Conservation (phyloP, 371 early-diverging fungal species). For the Haplosporangium sp. region DNA sequence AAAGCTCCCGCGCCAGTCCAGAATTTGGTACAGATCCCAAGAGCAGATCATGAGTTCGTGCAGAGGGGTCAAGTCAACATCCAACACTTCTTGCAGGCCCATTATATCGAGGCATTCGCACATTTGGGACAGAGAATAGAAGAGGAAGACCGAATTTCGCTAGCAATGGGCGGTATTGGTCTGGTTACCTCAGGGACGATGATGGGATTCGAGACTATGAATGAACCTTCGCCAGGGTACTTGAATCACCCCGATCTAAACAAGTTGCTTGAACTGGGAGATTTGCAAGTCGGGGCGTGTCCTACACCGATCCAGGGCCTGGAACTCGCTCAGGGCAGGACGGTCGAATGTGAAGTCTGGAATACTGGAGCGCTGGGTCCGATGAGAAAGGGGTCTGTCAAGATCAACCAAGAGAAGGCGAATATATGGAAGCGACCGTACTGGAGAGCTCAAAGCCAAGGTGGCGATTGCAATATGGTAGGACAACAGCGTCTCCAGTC, state of each 20-base stretch:
- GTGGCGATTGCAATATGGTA: background rate
- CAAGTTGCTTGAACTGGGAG: conserved; percentile 67
- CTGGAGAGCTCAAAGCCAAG: conserved; percentile 27
- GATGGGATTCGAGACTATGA: conserved; percentile 82
- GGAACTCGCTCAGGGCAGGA: conserved; percentile 71
- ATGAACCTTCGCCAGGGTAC: conserved; percentile 83
- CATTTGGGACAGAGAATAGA: conserved; percentile 61
- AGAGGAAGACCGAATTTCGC: conserved; percentile 57
- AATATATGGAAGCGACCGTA: conserved; percentile 58
- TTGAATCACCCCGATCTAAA: conserved; percentile 71
- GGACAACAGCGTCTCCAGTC: conserved; percentile 1
- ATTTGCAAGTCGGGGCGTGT: conserved; percentile 72
- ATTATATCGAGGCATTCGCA: conserved; percentile 64
- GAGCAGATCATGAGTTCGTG: conserved; percentile 32
- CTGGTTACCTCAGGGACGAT: conserved; percentile 70
- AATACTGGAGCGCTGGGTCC: conserved; percentile 67
- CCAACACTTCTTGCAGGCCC: conserved; percentile 64
- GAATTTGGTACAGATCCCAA: conserved; percentile 35
- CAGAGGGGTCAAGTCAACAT: conserved; percentile 55
- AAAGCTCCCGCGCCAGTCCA: conserved; percentile 41
- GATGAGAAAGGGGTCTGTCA: conserved; percentile 65
- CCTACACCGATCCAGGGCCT: conserved; percentile 80
- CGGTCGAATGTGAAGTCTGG: conserved; percentile 65
- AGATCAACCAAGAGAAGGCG: conserved; percentile 64
- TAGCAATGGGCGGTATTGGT: conserved; percentile 2